A percentile compares a stretch with the other conserved stretches of the same genome.
Conservation (phyloP, 2,329 filamentous ascomycete genomes). For the Aspergillus japonicus region DNA sequence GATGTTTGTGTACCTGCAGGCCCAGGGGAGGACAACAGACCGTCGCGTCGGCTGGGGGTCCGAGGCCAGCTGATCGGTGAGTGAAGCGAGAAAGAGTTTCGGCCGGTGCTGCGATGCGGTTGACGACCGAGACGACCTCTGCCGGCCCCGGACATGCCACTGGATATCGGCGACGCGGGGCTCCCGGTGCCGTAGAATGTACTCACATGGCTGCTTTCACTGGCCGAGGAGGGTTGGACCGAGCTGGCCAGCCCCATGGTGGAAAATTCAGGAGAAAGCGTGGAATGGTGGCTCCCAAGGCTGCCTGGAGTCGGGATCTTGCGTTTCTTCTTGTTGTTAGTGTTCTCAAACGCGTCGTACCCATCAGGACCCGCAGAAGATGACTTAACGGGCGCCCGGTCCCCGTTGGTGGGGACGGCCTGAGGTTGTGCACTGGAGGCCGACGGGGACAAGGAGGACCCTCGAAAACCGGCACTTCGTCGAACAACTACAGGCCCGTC, state of each 20-base stretch:
- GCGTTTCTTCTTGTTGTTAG: conserved; percentile 98
- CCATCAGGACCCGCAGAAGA: conserved; percentile 77
- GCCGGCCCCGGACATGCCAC: conserved; percentile 79
- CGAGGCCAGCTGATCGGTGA: conserved; percentile 58
- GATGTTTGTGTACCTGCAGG: conserved; percentile 30
- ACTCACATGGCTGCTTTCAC: conserved; percentile 48
- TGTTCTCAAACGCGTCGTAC: conserved; percentile 97
- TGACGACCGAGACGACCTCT: conserved; percentile 76
- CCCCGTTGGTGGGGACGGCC: conserved; percentile 28
- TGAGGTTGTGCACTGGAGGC: conserved; percentile 28
- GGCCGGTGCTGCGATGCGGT: conserved; percentile 52
- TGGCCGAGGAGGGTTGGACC: conserved; percentile 45
- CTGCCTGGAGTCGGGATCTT: conserved; percentile 92
- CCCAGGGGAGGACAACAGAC: conserved; percentile 46
- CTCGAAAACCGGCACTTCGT: conserved; percentile 43
- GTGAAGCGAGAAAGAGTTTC: conserved; percentile 63
- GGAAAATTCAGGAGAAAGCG: conserved; percentile 63
- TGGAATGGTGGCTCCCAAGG: conserved; percentile 57
- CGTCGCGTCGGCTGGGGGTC: conserved; percentile 49
- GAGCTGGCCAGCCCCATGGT: conserved; percentile 59
- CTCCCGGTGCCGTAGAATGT: conserved; percentile 59
- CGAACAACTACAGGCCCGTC: conserved; percentile 46
- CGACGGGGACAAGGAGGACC: conserved; percentile 36
- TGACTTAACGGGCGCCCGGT: conserved; percentile 44
- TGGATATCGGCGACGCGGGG: conserved; percentile 55